Percentiles rank a stretch among this genome's conserved stretches.
phyloP scores from a whole-genome alignment of 768 basidiomycete genomes.

The Coprinellus micaceus region DNA sequence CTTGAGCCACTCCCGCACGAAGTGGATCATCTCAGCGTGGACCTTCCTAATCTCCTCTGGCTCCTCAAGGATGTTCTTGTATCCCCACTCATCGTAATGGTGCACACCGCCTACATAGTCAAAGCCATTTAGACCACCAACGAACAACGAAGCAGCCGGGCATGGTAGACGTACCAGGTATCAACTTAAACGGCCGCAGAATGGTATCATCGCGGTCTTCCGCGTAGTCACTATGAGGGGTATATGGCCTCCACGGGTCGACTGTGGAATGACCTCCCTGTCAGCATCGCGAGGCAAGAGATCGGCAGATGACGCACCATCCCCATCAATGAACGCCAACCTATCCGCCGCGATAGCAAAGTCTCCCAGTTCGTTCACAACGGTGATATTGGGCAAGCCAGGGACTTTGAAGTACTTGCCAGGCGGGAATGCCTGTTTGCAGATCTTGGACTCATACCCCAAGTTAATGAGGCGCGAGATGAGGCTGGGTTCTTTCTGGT shows the following conservation, averaged over 20 bases:
- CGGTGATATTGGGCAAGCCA: constrained; percentile 68
- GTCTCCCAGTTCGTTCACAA: constrained; percentile 82
- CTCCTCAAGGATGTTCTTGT: constrained; percentile 55
- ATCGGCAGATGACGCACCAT: constrained; percentile 41
- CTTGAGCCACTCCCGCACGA: constrained; percentile 72
- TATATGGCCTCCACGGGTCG: constrained; percentile 89
- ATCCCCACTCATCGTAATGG: constrained; percentile 75
- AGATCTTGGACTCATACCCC: constrained; percentile 36
- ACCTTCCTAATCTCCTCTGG: constrained; percentile 77
- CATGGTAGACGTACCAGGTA: constrained; percentile 56
- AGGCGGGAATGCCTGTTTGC: constrained; percentile 57
- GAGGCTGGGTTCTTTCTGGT: constrained; percentile 66
- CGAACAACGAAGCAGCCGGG: neutral
- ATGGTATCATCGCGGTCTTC: constrained; percentile 65
- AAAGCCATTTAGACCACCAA: neutral
- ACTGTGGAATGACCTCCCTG: constrained; percentile 35
- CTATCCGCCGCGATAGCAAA: constrained; percentile 77
- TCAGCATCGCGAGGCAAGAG: neutral
- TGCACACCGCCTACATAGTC: constrained; percentile 60
- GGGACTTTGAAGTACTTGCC: constrained; percentile 77
- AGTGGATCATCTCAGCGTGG: constrained; percentile 74
- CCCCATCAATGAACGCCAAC: constrained; percentile 85
- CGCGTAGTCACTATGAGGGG: constrained; percentile 77
- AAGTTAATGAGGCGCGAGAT: constrained; percentile 69
- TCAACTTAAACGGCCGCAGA: constrained; percentile 79